Evolutionary conservation across 176 grass and related monocot genomes (phyloP), one percentile per base, ranked within the genome.

Genomic region (Tillandsia fasciculata): DNA sequence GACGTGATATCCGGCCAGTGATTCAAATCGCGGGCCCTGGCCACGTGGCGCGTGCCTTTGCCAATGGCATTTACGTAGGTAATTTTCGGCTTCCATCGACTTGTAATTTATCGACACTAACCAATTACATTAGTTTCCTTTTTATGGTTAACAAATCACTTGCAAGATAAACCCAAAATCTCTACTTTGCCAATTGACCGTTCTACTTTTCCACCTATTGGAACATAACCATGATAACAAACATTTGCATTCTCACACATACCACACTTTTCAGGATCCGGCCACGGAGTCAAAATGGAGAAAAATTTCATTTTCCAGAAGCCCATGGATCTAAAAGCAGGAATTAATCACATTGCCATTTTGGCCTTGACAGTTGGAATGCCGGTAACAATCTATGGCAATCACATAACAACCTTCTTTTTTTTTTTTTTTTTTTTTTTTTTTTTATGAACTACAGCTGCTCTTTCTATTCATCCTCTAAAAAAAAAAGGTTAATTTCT

Each of bases 281-380:
- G 67, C 12, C 89, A 92, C 53, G 88, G 89, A 14, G 85, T 67
- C 48, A 97, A 97, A 69, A 68, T 90, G 26, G 81, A 83, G 75
- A 84, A 87, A 74, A 77, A 77, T 22, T 97, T 92, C 69, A 42
- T 75, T 56, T 77, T 92, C 68, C 73, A 89, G 49, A 76, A 77
- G 73, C 53, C 79, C 12, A 72, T 83, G 50, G n/a, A 74, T 15
- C 69, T 97, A 23, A 82, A 56, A 17, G 59, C 15, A 13, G 94
- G 89, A 75, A 49, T 75, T 52, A 97, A 97, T 67, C 84, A 87
- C 82, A 53, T 97, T 48, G 33, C 94, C 56, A 70, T 97, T 58
- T 49, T 90, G 12, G 59, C 74, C 3, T 0, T 20, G 20, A 87
- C 86, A 23, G 58, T 72, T 27, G 82, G 82, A 69, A 52, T 84